phyloP scores from a whole-genome alignment of 2,329 filamentous ascomycete genomes.

The Trematosphaeria pertusa region DNA sequence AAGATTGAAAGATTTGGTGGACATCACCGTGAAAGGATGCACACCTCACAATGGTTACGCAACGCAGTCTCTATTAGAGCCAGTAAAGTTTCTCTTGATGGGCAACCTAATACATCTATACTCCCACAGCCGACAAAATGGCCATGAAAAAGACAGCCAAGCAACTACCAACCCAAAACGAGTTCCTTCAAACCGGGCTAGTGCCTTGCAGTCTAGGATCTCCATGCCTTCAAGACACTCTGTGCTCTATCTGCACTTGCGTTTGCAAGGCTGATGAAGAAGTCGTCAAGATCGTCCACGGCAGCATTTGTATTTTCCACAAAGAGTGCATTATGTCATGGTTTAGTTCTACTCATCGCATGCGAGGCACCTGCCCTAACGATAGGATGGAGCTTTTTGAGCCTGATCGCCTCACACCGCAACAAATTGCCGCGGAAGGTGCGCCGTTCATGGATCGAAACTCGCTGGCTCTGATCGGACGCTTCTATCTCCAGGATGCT shows the following conservation, averaged over 20 bases:
- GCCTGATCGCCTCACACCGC: background rate
- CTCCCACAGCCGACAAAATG: too few relatives aligned
- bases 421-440: background rate
- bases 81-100: too few relatives aligned
- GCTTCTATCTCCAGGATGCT: too few relatives aligned
- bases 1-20: too few relatives aligned
- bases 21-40: too few relatives aligned
- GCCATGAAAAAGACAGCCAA: too few relatives aligned
- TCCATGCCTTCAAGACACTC: background rate
- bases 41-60: too few relatives aligned
- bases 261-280: background rate
- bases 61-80: too few relatives aligned
- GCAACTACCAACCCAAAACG: background rate
- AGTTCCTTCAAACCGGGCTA: background rate
- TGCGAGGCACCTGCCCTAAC: background rate
- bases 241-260: background rate
- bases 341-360: background rate
- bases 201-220: background rate
- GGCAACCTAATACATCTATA: too few relatives aligned
- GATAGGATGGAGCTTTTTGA: background rate
- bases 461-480: too few relatives aligned
- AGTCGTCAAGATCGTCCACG: background rate
- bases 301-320: background rate
- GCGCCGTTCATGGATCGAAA: background rate
- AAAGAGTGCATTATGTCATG: background rate